Conservation (phyloP, 345 rosid species). For the Eucalyptus regnans region DNA sequence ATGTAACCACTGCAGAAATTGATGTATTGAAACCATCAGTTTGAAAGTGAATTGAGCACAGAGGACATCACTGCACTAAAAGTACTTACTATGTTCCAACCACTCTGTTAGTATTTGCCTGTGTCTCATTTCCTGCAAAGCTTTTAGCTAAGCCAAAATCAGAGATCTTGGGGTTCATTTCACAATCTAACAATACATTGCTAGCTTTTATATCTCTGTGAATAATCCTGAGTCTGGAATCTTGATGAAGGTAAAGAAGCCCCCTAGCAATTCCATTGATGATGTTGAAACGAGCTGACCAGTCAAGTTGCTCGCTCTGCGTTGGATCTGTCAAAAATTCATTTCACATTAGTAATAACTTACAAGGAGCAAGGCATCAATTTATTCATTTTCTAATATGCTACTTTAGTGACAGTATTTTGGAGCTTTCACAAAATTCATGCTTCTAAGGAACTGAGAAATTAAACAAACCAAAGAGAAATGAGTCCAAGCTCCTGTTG, state of each 20-base stretch:
- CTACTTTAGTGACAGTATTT: too few species aligned
- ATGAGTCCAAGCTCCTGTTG: slow-evolving; percentile 25
- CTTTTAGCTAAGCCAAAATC: slow-evolving; percentile 13
- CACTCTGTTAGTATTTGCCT: slow-evolving; percentile 1
- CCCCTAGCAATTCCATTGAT: slow-evolving; percentile 11
- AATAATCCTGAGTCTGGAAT: slow-evolving; percentile 9
- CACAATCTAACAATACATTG: slow-evolving; percentile 8
- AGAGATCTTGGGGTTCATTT: slow-evolving; percentile 9
- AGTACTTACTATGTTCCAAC: slow-evolving; percentile 15
- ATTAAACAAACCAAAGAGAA: slow-evolving; percentile 18
- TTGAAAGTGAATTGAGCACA: neutral
- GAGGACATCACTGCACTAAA: neutral
- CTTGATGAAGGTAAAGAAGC: slow-evolving; percentile 14
- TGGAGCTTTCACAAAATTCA: too few species aligned
- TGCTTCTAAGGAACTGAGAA: neutral
- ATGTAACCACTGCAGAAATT: slow-evolving; percentile 21
- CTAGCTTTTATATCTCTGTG: slow-evolving; percentile 19
- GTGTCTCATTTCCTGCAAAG: slow-evolving; percentile 7
- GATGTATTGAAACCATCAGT: neutral
- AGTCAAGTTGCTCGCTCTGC: slow-evolving; percentile 4
- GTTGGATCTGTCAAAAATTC: slow-evolving; percentile 1
- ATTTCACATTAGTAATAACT: neutral
- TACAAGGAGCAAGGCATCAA: too few species aligned
- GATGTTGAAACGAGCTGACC: slow-evolving; percentile 1
- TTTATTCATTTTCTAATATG: too few species aligned